Conservation (phyloP, 2,329 filamentous ascomycete species). For the Neoarthrinium moseri region DNA sequence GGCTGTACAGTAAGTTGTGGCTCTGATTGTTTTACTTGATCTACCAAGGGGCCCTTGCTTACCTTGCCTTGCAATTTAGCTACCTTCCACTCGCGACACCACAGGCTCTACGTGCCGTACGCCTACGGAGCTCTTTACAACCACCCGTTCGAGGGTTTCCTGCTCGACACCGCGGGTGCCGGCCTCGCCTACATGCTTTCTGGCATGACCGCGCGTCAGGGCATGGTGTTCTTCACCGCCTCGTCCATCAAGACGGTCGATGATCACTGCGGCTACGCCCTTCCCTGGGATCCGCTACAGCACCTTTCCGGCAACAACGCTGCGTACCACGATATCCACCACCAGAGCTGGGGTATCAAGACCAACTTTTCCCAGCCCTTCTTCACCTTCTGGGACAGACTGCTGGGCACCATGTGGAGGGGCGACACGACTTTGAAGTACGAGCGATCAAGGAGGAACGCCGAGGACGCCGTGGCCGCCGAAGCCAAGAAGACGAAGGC, state of each 20-base stretch:
- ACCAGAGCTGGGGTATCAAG: constrained; percentile 99
- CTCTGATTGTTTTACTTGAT: too few species aligned
- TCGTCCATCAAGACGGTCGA: constrained; percentile 96
- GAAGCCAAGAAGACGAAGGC: constrained; percentile 37
- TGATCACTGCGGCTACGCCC: constrained; percentile 94
- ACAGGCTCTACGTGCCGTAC: constrained; percentile 96
- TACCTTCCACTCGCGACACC: constrained; percentile 91
- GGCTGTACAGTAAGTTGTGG: constrained; percentile 78
- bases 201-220: constrained; percentile 80
- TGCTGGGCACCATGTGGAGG: constrained; percentile 80
- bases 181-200: constrained; percentile 79
- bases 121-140: constrained; percentile 97
- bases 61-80: constrained; percentile 51
- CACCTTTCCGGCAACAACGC: constrained; percentile 93
- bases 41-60: too few species aligned
- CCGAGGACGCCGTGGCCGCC: constrained; percentile 41
- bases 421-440: constrained; percentile 53
- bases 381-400: constrained; percentile 91
- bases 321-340: constrained; percentile 95
- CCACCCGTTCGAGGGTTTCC: constrained; percentile 89
- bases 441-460: constrained; percentile 38
- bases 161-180: constrained; percentile 87
- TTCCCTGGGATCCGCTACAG: constrained; percentile 94
- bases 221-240: constrained; percentile 84
- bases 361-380: constrained; percentile 88